These are phyloP conservation scores for Aspergillus kassunensis DNA, from an alignment of 495 filamentous ascomycete species.

Conservation along the genomic window DNA sequence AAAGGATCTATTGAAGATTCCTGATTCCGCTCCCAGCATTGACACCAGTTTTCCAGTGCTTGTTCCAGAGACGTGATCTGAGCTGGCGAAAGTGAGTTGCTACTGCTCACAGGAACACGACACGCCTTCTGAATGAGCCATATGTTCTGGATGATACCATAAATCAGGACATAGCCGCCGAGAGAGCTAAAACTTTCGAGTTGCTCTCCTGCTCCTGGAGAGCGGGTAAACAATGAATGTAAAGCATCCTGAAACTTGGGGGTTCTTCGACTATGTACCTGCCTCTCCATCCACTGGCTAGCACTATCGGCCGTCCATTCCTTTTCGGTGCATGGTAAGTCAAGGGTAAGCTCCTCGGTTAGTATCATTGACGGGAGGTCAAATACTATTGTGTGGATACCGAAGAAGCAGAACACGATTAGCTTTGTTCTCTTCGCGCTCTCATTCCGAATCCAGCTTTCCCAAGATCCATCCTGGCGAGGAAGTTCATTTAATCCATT, in stretches of 20 bases:
- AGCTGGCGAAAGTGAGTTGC: conserved; percentile 45
- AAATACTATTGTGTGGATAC: conserved; percentile 48
- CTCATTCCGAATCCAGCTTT: conserved; percentile 49
- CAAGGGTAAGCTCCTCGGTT: conserved; percentile 58
- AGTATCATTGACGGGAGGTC: conserved; percentile 51
- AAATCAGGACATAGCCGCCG: conserved; percentile 64
- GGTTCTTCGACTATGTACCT: conserved; percentile 24
- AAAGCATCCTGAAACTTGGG: conserved; percentile 36
- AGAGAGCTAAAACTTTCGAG: conserved; percentile 49
- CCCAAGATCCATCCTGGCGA: conserved; percentile 33
- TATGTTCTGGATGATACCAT: conserved; percentile 66
- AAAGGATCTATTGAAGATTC: conserved; percentile 51
- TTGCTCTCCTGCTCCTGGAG: conserved; percentile 13
- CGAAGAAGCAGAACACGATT: conserved; percentile 48
- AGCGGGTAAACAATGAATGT: conserved; percentile 24
- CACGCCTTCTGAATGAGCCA: conserved; percentile 61
- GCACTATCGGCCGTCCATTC: conserved; percentile 34
- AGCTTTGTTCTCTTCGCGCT: conserved; percentile 43
- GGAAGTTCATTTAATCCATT: conserved; percentile 34
- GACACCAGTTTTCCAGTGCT: conserved; percentile 59
- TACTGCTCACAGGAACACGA: conserved; percentile 37
- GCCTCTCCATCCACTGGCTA: conserved; percentile 27
- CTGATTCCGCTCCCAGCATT: conserved; percentile 54
- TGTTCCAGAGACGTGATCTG: conserved; percentile 56
- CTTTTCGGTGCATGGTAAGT: conserved; percentile 50